Evolutionary conservation across 345 rosid species (phyloP), one percentile per base, ranked within the genome.

Genomic region (Geranium rotundifolium): DNA sequence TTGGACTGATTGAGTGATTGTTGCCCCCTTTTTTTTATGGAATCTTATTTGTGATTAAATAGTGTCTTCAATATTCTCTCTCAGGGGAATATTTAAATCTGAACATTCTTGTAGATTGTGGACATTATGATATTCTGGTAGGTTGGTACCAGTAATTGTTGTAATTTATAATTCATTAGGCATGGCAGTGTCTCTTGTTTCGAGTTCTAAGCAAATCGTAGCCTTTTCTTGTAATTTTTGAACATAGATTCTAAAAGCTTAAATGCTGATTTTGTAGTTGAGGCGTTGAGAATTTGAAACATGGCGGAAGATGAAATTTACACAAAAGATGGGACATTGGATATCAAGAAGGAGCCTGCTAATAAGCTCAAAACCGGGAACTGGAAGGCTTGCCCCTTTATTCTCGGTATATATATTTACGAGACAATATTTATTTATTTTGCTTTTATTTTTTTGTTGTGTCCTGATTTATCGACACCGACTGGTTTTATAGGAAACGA

Each of bases 301-400:
- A 92, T 92, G 97, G 86, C 69, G 20, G 86, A 72, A 67, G 84
- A 77, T 3, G 88, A 87, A 61, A 3, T 55, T 15, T 81, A 83
- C 55, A 85, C 97, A 1, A 69, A 80, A 39, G 96, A 93, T 75
- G 97, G 96, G 54, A 90, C 97, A 0, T 63, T 88, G 72, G 79
- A 85, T 74, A 79, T 87, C 49, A 39, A 69, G 20, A 87, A 85
- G 66, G 82, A 86, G 16, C 95, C 96, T 30, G 99, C 97, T 5
- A 71, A 79, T 66, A 86, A 65, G 80, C 73, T 69, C 60, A 80
- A 71, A 73, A 93, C 96, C 2, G 99, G 99, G 65, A 83, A 73
- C 55, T 93, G 99, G 99, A 93, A 80, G 76, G 87, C 99, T 2
- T 90, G 97, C 80, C 81, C 83, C 46, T 93, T 76, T 71, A 91